These are phyloP conservation scores for Glycine soja DNA, from an alignment of 306 rosid species.

Conservation along the genomic window DNA sequence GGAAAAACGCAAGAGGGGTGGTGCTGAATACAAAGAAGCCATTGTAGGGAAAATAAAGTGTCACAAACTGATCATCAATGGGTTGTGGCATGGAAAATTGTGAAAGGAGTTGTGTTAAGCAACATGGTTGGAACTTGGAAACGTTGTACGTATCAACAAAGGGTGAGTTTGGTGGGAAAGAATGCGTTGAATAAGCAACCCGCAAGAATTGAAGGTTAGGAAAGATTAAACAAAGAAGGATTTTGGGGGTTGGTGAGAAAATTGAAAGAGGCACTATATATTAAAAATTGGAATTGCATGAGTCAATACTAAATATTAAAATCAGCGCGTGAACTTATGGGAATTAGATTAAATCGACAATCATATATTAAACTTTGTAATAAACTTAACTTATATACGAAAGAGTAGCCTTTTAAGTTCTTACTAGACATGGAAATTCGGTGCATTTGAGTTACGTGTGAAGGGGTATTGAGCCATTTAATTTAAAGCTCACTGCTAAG, in stretches of 20 bases:
- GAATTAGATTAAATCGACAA: neutral
- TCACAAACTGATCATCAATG: slow-evolving; percentile 15
- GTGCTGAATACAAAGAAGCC: slow-evolving; percentile 54
- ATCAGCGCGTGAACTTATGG: neutral
- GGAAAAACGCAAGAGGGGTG: slow-evolving; percentile 32
- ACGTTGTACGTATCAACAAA: neutral
- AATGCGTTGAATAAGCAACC: slow-evolving; percentile 37
- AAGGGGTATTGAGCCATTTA: too few relatives aligned
- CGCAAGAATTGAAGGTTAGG: slow-evolving; percentile 36
- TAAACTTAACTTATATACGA: too few relatives aligned
- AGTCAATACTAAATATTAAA: neutral
- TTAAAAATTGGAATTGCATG: neutral
- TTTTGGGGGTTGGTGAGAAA: slow-evolving; percentile 18
- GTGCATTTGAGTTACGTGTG: neutral
- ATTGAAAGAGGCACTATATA: neutral
- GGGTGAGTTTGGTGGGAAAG: slow-evolving; percentile 38
- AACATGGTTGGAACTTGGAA: slow-evolving; percentile 13
- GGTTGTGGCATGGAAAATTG: neutral
- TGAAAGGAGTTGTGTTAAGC: slow-evolving; percentile 33
- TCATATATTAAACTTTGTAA: too few relatives aligned
- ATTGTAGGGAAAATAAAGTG: slow-evolving; percentile 31
- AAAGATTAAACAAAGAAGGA: neutral
- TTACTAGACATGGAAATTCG: neutral
- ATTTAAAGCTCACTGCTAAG: too few relatives aligned
- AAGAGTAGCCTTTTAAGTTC: too few relatives aligned